These are phyloP conservation scores for Baorangia bicolor DNA, from an alignment of 768 basidiomycete genomes.

Conservation along the genomic window DNA sequence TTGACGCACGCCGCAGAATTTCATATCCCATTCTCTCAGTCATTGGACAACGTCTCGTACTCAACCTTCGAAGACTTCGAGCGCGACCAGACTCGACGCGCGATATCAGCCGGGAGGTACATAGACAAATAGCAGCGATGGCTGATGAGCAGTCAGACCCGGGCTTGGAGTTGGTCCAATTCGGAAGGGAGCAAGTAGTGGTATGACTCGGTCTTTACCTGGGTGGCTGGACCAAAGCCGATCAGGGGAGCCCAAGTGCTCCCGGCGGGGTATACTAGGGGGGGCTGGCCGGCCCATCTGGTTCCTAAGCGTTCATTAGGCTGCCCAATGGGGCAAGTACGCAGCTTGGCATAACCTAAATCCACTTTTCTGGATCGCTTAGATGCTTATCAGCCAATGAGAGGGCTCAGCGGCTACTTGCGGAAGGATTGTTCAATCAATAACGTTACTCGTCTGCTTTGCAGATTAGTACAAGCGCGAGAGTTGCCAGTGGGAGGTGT, in stretches of 20 bases:
- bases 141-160: background rate
- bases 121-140: constrained; percentile 12
- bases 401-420: too few relatives aligned
- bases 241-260: background rate
- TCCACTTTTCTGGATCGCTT: too few relatives aligned
- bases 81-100: background rate
- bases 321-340: too few relatives aligned
- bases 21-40: constrained; percentile 10
- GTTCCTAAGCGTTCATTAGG: too few relatives aligned
- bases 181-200: too few relatives aligned
- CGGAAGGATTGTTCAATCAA: too few relatives aligned
- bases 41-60: constrained; percentile 25
- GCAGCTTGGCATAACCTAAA: too few relatives aligned
- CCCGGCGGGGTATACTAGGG: background rate
- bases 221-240: background rate
- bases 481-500: background rate
- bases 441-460: too few relatives aligned
- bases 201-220: background rate
- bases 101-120: constrained; percentile 13
- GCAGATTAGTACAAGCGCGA: too few relatives aligned
- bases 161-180: background rate
- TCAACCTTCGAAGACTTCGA: constrained; percentile 18
- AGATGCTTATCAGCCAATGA: too few relatives aligned
- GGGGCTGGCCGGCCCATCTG: too few relatives aligned
- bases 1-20: background rate